Evolutionary conservation across 257 asterid species (phyloP), one percentile per base, ranked within the genome.

Genomic region (Nicotiana tabacum): DNA sequence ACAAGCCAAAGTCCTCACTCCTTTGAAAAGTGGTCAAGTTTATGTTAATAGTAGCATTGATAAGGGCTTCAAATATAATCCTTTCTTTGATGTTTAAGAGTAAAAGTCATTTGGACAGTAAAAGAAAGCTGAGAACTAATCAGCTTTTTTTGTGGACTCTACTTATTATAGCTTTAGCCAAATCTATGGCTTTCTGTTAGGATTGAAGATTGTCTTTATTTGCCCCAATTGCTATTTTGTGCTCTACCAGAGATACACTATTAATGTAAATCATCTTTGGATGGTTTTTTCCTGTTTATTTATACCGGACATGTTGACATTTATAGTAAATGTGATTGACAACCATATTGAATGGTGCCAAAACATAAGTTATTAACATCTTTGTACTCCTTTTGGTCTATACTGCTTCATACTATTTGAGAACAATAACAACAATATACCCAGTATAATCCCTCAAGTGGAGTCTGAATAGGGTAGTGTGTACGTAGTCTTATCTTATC

Each of bases 61-160:
- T 15, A 89, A 89, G 86, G 94, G 95, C 33, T 89, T 94, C 58
- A 91, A 83, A 78, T 92, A 91, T 37, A 94, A 94, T 86, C 97
- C 97, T 68, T 94, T 94, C 88, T 91, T 90, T 72, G 94, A 92
- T 79, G 84, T 86, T 85, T 90, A 87, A 78, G 60, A 70, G 58
- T 21, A 0, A 24, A 1, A 5, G 35, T 21, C 56, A 39, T 69
- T 69, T 39, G 57, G 33, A 70, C 35, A n/a, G 21, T 46, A 24
- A 74, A 48, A 74, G 64, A 51, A 48, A 51, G 80, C 64, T 74
- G 80, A 74, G 43, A 48, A 39, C 64, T 74, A 51, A 27, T 74
- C 64, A 51, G 46, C 80, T 74, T 74, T 60, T 12, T 72, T 37
- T 37, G 77, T 69, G 56, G 57, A 69, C 32, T 68, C n/a, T 69